A percentile compares a stretch with the other conserved stretches of the same genome.
Evolutionary conservation across 768 basidiomycete genomes (phyloP).

Genomic region (Collybiopsis confluens): DNA sequence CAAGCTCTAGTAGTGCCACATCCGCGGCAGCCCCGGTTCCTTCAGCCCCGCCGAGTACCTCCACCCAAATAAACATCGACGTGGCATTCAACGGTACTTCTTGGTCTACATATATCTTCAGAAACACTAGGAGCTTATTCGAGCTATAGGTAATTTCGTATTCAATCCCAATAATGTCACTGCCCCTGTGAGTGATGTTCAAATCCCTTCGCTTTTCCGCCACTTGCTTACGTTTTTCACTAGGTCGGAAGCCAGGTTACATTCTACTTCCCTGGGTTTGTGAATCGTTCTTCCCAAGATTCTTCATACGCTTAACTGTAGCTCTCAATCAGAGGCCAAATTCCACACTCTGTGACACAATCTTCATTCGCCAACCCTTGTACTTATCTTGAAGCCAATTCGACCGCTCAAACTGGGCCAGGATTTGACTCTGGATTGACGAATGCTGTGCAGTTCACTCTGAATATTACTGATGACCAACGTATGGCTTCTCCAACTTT

Average conservation of each 20-base stretch:
- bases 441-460: conserved; percentile 33
- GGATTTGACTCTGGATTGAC: conserved; percentile 57
- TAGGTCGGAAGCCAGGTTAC: conserved; percentile 34
- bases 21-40: conserved; percentile 26
- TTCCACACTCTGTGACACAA: conserved; percentile 52
- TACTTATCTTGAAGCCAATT: conserved; percentile 37
- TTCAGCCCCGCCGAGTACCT: conserved; percentile 32
- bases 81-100: conserved; percentile 30
- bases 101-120: too few species aligned
- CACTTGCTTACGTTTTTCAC: not conserved
- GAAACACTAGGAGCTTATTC: too few species aligned
- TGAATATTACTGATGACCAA: conserved; percentile 44
- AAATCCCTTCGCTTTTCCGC: too few species aligned
- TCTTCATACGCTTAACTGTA: not conserved
- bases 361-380: conserved; percentile 53
- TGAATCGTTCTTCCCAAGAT: not conserved
- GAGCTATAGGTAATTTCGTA: conserved; percentile 21
- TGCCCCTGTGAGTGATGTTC: conserved; percentile 33
- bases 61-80: conserved; percentile 37
- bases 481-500: conserved; percentile 30
- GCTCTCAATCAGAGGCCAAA: conserved; percentile 27
- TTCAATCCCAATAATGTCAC: conserved; percentile 44
- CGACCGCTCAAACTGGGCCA: conserved; percentile 23
- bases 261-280: conserved; percentile 49
- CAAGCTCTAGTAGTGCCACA: not conserved